Conservation (phyloP, 164 flowering plant genomes). For the Santalum album region DNA sequence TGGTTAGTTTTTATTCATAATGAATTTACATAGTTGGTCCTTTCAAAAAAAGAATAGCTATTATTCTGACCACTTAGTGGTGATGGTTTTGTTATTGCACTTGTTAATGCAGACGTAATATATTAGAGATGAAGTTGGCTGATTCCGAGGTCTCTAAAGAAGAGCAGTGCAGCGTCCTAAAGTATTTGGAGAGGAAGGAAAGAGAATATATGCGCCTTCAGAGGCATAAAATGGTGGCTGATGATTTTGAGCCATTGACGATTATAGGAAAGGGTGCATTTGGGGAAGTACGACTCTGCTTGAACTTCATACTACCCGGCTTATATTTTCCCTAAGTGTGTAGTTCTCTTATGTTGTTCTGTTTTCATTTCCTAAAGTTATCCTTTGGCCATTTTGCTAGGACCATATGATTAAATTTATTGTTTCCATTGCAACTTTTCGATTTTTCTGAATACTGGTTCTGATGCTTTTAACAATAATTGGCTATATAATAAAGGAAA, state of each 20-base stretch:
- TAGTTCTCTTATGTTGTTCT: background rate
- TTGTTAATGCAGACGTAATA: slow-evolving; percentile 45
- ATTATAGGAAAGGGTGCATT: slow-evolving; percentile 99
- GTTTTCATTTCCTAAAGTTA: background rate
- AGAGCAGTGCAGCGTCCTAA: slow-evolving; percentile 73
- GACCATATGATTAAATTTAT: no score
- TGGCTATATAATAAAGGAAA: no score
- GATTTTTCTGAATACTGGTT: no score
- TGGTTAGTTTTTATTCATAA: background rate
- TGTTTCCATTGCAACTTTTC: no score
- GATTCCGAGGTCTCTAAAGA: slow-evolving; percentile 89
- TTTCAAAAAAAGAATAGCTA: background rate
- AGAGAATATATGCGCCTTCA: slow-evolving; percentile 94
- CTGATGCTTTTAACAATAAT: no score
- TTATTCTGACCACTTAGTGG: no score
- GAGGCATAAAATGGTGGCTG: slow-evolving; percentile 95
- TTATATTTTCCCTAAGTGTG: background rate
- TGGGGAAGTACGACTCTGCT: slow-evolving; percentile 67
- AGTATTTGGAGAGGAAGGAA: slow-evolving; percentile 84
- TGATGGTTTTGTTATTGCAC: background rate
- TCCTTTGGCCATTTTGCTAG: no score
- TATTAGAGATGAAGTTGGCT: slow-evolving; percentile 82
- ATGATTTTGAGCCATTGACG: slow-evolving; percentile 90
- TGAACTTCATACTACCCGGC: background rate
- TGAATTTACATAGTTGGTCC: background rate